Evolutionary conservation across 1,284 basidiomycete genomes (phyloP).

Genomic region (Bjerkandera adusta): DNA sequence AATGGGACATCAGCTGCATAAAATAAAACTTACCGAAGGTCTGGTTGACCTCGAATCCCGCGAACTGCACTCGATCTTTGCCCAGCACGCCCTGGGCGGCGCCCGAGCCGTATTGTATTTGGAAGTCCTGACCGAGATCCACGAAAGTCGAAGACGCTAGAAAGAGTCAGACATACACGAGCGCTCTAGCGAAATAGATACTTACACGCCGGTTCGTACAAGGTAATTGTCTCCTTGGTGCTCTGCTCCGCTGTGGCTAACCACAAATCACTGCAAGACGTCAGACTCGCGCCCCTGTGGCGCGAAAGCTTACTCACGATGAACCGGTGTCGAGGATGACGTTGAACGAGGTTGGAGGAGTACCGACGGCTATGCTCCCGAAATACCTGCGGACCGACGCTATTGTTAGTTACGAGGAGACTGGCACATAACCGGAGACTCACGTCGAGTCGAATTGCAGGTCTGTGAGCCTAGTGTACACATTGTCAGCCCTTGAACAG

Average conservation of each 20-base stretch:
- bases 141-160: conserved; percentile 28
- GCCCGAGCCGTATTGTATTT: conserved; percentile 33
- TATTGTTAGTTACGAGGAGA: not conserved
- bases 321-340: conserved; percentile 60
- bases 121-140: conserved; percentile 23
- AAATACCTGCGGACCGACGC: conserved; percentile 30
- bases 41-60: conserved; percentile 43
- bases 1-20: conserved; percentile 17
- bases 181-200: not conserved
- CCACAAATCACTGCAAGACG: conserved; percentile 30
- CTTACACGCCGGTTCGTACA: conserved; percentile 24
- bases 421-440: not conserved
- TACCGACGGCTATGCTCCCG: conserved; percentile 41
- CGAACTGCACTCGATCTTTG: conserved; percentile 40
- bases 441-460: conserved; percentile 29
- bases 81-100: conserved; percentile 34
- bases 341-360: conserved; percentile 36
- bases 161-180: not conserved
- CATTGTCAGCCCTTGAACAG: not conserved
- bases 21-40: conserved; percentile 35
- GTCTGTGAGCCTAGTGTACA: conserved; percentile 25
- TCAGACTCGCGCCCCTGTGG: no score
- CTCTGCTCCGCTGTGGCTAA: conserved; percentile 18
- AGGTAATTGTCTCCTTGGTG: conserved; percentile 21
- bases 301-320: conserved; percentile 34